Conservation (phyloP, 2,329 filamentous ascomycete species). For the Fusarium algeriense region DNA sequence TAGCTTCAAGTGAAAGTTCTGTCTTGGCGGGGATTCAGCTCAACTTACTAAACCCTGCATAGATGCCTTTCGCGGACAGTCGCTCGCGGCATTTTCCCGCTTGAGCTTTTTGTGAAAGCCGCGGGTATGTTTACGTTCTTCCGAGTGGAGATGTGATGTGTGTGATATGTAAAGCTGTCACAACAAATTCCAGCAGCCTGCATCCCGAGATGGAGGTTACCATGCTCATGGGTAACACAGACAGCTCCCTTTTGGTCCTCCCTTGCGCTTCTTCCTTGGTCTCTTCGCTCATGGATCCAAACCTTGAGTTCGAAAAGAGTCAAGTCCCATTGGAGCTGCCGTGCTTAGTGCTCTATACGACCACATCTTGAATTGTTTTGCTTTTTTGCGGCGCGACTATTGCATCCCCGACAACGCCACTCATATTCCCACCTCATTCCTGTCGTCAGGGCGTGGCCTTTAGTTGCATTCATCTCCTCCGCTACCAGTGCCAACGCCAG, state of each 20-base stretch:
- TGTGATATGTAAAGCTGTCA: slow-evolving; percentile 15
- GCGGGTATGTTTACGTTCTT: slow-evolving; percentile 4
- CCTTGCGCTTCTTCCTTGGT: slow-evolving; percentile 34
- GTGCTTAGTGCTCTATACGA: slow-evolving; percentile 36
- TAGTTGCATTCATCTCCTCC: slow-evolving; percentile 38
- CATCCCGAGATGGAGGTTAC: slow-evolving; percentile 29
- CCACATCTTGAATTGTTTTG: slow-evolving; percentile 35
- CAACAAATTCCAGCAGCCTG: slow-evolving; percentile 19
- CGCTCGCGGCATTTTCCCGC: slow-evolving; percentile 35
- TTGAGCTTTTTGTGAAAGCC: slow-evolving; percentile 32
- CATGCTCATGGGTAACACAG: slow-evolving; percentile 19
- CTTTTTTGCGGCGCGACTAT: slow-evolving; percentile 46
- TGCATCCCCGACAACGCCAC: slow-evolving; percentile 43
- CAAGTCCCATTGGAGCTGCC: slow-evolving; percentile 30
- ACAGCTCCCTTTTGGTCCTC: slow-evolving; percentile 21
- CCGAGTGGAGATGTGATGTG: slow-evolving; percentile 19
- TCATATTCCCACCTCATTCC: slow-evolving; percentile 44
- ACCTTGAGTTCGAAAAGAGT: slow-evolving; percentile 37
- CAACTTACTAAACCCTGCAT: background rate
- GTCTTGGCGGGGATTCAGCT: slow-evolving; percentile 23
- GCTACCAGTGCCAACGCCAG: background rate
- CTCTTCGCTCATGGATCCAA: slow-evolving; percentile 31
- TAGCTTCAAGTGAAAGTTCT: slow-evolving; percentile 7
- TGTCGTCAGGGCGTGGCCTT: slow-evolving; percentile 38
- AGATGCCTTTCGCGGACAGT: slow-evolving; percentile 15